Percentiles rank a stretch among this genome's conserved stretches.
phyloP scores from a whole-genome alignment of 768 basidiomycete genomes.

The Kwoniella botswanensis region DNA sequence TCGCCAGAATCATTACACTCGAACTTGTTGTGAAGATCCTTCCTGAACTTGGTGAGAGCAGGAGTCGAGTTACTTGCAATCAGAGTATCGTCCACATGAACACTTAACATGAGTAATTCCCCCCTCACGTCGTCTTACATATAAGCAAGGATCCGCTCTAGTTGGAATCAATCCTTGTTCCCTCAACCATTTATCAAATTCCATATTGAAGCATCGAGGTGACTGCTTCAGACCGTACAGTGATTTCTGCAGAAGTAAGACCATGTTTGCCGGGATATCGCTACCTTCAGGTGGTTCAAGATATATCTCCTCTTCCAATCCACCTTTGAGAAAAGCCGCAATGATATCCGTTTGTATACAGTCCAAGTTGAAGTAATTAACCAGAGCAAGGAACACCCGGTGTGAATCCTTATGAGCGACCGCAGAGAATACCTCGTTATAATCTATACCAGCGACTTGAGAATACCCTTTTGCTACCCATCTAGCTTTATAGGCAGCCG shows the following conservation, averaged over 20 bases:
- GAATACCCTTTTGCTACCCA: conserved; percentile 29
- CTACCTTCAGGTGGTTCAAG: conserved; percentile 19
- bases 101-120: conserved; percentile 8
- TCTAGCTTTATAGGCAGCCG: conserved; percentile 30
- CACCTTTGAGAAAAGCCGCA: conserved; percentile 29
- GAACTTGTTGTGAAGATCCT: conserved; percentile 12
- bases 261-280: conserved; percentile 4
- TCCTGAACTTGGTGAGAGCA: conserved; percentile 8
- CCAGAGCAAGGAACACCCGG: conserved; percentile 26
- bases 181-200: conserved; percentile 26
- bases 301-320: conserved; percentile 16
- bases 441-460: conserved; percentile 27
- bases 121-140: conserved; percentile 1
- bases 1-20: conserved; percentile 14
- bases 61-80: conserved; percentile 20
- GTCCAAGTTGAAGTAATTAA: conserved; percentile 17
- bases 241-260: conserved; percentile 13
- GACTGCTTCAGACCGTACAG: conserved; percentile 34
- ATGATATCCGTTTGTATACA: conserved; percentile 27
- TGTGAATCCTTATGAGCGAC: conserved; percentile 24
- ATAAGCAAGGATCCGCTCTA: conserved; percentile 4
- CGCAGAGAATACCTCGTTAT: conserved; percentile 25
- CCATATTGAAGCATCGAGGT: conserved; percentile 30
- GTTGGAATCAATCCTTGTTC: conserved; percentile 20
- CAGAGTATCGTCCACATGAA: conserved; percentile 30